Base-by-base conservation (phyloP, 2,329 filamentous ascomycete species). In the Penicillium sp. region DNA sequence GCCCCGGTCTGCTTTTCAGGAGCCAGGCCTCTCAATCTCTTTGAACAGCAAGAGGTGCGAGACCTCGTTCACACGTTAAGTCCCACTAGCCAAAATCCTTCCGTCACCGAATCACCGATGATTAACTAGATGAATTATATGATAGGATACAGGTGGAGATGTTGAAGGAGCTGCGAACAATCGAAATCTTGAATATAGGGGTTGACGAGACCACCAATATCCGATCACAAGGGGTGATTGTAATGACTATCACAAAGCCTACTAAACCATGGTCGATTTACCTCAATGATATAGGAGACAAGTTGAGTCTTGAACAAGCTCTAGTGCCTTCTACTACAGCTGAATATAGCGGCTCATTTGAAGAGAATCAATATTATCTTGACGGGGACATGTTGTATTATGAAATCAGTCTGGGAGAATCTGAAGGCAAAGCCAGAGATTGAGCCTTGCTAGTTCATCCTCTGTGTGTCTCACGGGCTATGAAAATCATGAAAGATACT, bases 221-320 rank as follows among this genome's bases (percentile, higher is more conserved):
- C 42, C 42, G 42, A 43, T 43, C 42, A n/a, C 42, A 43, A 23
- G 21, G 42, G 42, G 42, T 43, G 42, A 43, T 43, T 43, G 42
- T 31, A 12, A 6, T 31, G 28, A 31, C 28, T 31, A 31, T 31
- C 28, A 31, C 28, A 31, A 31, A 7, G 28, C 28, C 28, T 31
- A 31, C 28, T 2, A 31, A 31, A 31, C 12, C 28, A 12, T 31
- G 28, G 28, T 31, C 12, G 8, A 31, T 31, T 31, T 6, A 31
- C 28, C 28, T 31, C 8, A 31, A 4, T 31, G 6, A 31, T 6
- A 31, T 31, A 6, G 28, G 12, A 31, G 28, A 31, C 28, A 7
- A 31, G 28, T 31, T 31, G 6, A 12, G 28, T 31, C 28, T 31
- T 31, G 6, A 12, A 31, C 28, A 31, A 12, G 28, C 28, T 6